Percentiles rank a stretch among this genome's conserved stretches.
Conservation (phyloP, 2,329 filamentous ascomycete species). For the Alternaria rosae region DNA sequence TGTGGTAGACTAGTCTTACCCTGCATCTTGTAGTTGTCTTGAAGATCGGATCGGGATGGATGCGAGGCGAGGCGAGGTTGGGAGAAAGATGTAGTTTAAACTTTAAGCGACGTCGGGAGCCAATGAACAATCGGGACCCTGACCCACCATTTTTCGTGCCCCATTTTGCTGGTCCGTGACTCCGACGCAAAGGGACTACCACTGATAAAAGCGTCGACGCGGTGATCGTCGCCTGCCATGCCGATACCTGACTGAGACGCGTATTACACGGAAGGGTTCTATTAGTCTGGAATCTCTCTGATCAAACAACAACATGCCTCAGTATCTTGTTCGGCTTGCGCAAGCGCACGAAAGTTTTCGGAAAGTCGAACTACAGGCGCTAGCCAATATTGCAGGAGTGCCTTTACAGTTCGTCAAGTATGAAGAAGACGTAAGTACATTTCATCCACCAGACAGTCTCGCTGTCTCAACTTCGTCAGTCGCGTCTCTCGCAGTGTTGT, state of each 20-base stretch:
- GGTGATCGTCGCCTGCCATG: constrained; percentile 15
- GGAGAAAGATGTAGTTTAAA: constrained; percentile 1
- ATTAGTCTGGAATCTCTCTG: neutral
- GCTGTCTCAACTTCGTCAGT: neutral
- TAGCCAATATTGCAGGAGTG: constrained; percentile 74
- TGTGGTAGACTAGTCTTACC: neutral
- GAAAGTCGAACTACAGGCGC: constrained; percentile 79
- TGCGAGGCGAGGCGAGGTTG: neutral
- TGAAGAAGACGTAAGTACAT: constrained; percentile 69
- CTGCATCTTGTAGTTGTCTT: neutral
- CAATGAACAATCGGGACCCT: constrained; percentile 14
- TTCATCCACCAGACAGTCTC: neutral
- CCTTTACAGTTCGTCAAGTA: constrained; percentile 79
- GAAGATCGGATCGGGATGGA: neutral
- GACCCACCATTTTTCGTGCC: constrained; percentile 23
- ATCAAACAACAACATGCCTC: constrained; percentile 50
- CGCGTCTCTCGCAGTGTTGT: neutral
- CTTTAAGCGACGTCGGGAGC: constrained; percentile 17
- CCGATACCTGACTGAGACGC: constrained; percentile 30
- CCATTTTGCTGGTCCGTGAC: constrained; percentile 19
- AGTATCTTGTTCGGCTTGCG: constrained; percentile 88
- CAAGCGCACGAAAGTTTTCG: constrained; percentile 94
- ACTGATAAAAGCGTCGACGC: neutral
- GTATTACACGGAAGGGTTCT: neutral
- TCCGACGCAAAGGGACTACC: constrained; percentile 12